Evolutionary conservation across 495 filamentous ascomycete species (phyloP).

Genomic region (Talaromyces adpressus): DNA sequence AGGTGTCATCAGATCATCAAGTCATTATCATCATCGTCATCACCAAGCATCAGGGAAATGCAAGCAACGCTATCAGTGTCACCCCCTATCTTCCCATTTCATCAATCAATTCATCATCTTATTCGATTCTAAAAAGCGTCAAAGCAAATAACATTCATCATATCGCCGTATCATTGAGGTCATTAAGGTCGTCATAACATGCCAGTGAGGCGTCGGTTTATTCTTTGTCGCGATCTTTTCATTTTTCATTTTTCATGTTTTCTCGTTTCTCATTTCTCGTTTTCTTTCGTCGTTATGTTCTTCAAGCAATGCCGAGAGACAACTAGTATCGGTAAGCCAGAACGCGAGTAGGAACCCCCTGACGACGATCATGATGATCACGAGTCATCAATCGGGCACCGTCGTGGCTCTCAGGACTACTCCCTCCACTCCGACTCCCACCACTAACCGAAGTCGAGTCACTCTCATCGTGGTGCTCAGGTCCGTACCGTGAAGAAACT

Average conservation of each 20-base stretch:
- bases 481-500: not conserved
- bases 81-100: not conserved
- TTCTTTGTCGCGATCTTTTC: not conserved
- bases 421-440: conserved; percentile 47
- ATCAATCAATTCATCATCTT: not conserved
- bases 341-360: not conserved
- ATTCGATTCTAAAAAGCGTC: not conserved
- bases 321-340: conserved; percentile 6
- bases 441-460: conserved; percentile 34
- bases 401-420: conserved; percentile 48
- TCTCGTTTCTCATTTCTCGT: not conserved
- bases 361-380: conserved; percentile 7
- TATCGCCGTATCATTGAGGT: not conserved
- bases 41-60: not conserved
- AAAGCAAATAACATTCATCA: not conserved
- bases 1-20: conserved; percentile 4
- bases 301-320: not conserved
- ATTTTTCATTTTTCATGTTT: not conserved
- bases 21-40: conserved; percentile 3
- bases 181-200: conserved; percentile 1
- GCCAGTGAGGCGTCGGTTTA: conserved; percentile 2
- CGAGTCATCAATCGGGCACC: conserved; percentile 17
- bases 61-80: not conserved
- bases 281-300: not conserved
- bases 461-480: conserved; percentile 30